phyloP scores from a whole-genome alignment of 2,329 filamentous ascomycete species.

The Xylariales sp. region DNA sequence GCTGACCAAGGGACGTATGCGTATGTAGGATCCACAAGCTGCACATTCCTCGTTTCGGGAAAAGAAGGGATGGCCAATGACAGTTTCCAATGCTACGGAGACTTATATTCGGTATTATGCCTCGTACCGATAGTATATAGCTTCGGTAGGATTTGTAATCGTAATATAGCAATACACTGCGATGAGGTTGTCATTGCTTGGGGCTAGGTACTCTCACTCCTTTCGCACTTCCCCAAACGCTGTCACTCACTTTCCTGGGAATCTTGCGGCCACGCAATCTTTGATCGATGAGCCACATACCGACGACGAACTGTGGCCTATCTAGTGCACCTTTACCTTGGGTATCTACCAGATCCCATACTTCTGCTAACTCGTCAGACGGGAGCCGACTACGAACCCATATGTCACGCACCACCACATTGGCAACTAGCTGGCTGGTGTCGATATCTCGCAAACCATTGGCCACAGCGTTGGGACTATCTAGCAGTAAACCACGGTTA shows the following conservation, averaged over 20 bases:
- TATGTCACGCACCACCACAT: slow-evolving; percentile 78
- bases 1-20: neutral
- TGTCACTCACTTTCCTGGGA: slow-evolving; percentile 75
- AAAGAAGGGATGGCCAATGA: neutral
- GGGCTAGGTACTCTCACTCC: slow-evolving; percentile 54
- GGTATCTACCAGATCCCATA: slow-evolving; percentile 80
- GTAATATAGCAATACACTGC: slow-evolving; percentile 8
- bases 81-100: slow-evolving; percentile 3
- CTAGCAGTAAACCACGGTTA: slow-evolving; percentile 72
- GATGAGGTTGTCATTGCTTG: neutral
- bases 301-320: slow-evolving; percentile 82
- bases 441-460: slow-evolving; percentile 40
- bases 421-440: slow-evolving; percentile 67
- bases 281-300: slow-evolving; percentile 86
- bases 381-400: slow-evolving; percentile 78
- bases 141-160: neutral
- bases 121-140: slow-evolving; percentile 26
- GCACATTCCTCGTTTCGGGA: no score
- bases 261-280: slow-evolving; percentile 82
- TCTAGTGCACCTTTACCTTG: slow-evolving; percentile 65
- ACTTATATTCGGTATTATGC: slow-evolving; percentile 34
- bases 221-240: slow-evolving; percentile 78
- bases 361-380: slow-evolving; percentile 74
- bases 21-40: neutral
- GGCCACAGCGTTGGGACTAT: slow-evolving; percentile 7